A percentile compares a stretch with the other conserved stretches of the same genome.
These are phyloP conservation scores for Canna indica DNA, from an alignment of 176 grass and related monocot species.

Conservation along the genomic window DNA sequence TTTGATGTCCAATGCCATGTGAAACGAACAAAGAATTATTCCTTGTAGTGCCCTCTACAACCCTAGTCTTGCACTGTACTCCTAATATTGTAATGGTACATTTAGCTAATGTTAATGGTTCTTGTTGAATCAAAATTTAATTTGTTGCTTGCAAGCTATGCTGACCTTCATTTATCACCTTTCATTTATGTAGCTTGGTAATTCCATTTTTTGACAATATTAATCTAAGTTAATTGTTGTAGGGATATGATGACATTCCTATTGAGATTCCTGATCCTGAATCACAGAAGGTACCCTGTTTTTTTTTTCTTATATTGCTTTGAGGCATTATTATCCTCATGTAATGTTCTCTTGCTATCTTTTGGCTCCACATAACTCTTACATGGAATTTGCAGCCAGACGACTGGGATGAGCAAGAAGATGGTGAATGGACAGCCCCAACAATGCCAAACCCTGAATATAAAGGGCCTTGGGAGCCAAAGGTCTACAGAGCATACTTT, in stretches of 20 bases:
- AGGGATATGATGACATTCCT: constrained; percentile 82
- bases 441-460: constrained; percentile 94
- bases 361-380: neutral
- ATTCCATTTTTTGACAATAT: neutral
- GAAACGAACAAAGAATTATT: too few relatives aligned
- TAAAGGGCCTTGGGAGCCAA: constrained; percentile 84
- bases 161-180: neutral
- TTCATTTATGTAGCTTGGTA: neutral
- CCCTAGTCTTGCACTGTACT: too few relatives aligned
- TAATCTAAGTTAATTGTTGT: constrained; percentile 6
- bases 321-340: neutral
- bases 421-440: constrained; percentile 88
- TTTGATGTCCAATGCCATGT: too few relatives aligned
- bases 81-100: too few relatives aligned
- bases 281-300: constrained; percentile 49
- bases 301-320: neutral
- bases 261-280: constrained; percentile 78
- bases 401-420: constrained; percentile 94
- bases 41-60: too few relatives aligned
- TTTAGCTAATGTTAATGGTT: too few relatives aligned
- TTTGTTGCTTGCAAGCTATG: neutral
- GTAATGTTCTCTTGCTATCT: neutral
- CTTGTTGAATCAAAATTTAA: too few relatives aligned
- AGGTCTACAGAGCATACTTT: constrained; percentile 28
- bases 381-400: constrained; percentile 47